A percentile compares a stretch with the other conserved stretches of the same genome.
These are phyloP conservation scores for Tetradesmus lagerheimii DNA, from an alignment of 139 green algal species.

Conservation along the genomic window DNA sequence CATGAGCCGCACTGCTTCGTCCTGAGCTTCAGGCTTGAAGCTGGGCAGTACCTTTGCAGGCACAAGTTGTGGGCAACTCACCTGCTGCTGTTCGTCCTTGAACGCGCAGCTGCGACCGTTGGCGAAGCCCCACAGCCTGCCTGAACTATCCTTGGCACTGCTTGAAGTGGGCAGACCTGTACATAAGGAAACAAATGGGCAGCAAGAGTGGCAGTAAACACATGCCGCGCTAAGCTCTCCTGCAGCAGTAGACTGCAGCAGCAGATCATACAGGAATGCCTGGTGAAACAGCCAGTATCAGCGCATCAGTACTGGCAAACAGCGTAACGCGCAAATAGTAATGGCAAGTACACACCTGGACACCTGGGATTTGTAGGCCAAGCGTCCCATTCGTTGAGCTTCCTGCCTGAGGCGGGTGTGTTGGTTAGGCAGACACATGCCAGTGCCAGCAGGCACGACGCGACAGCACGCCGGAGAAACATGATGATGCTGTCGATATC, in stretches of 20 bases:
- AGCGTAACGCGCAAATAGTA: not conserved
- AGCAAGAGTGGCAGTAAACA: not conserved
- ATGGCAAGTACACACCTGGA: not conserved
- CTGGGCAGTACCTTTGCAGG: too few species aligned
- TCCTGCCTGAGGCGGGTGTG: not conserved
- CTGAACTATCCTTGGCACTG: not conserved
- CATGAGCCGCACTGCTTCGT: too few species aligned
- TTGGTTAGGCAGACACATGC: not conserved
- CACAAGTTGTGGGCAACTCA: not conserved
- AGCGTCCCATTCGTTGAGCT: not conserved
- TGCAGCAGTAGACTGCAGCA: not conserved
- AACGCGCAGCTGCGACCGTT: not conserved
- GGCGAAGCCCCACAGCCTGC: not conserved
- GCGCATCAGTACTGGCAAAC: too few species aligned
- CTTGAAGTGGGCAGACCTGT: not conserved
- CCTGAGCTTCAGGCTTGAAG: too few species aligned
- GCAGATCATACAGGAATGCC: not conserved
- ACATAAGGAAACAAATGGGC: too few species aligned
- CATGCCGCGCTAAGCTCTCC: not conserved
- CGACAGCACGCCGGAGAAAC: not conserved
- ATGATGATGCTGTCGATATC: not conserved
- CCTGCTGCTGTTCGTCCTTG: slow-evolving; percentile 14
- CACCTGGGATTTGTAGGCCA: not conserved
- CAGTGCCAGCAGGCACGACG: not conserved
- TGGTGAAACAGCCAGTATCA: not conserved